Evolutionary conservation across 768 basidiomycete species (phyloP).

Genomic region (Daedaleopsis nitida): DNA sequence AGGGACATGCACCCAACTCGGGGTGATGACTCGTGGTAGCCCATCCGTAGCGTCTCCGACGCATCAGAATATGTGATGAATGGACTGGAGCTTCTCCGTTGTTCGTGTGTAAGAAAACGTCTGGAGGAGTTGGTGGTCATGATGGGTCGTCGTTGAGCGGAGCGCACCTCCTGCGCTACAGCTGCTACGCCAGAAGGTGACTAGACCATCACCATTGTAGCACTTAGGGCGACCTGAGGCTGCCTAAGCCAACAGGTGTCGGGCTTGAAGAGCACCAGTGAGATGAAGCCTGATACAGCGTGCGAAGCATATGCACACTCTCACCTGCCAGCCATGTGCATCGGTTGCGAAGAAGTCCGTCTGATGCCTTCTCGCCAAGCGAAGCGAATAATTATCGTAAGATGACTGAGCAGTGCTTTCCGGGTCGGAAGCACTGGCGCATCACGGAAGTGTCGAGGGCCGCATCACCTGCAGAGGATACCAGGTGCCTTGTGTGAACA

Average conservation of each 20-base stretch:
- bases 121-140: not conserved
- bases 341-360: not conserved
- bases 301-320: not conserved
- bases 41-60: not conserved
- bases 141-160: not conserved
- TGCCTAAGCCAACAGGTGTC: not conserved
- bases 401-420: too few species aligned
- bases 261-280: not conserved
- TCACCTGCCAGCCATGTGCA: slow-evolving; percentile 1
- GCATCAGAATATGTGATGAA: not conserved
- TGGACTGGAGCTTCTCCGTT: not conserved
- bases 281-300: not conserved
- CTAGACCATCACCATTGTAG: not conserved
- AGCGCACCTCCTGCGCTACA: too few species aligned
- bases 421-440: not conserved
- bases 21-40: not conserved
- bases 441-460: not conserved
- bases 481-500: not conserved
- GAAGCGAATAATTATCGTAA: not conserved
- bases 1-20: not conserved
- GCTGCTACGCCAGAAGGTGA: not conserved
- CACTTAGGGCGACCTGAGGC: not conserved
- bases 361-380: not conserved
- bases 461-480: not conserved
- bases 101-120: not conserved